Evolutionary conservation across 805 yeast species (phyloP), one percentile per base, ranked within the genome.

Genomic region (Pichia kluyveri): DNA sequence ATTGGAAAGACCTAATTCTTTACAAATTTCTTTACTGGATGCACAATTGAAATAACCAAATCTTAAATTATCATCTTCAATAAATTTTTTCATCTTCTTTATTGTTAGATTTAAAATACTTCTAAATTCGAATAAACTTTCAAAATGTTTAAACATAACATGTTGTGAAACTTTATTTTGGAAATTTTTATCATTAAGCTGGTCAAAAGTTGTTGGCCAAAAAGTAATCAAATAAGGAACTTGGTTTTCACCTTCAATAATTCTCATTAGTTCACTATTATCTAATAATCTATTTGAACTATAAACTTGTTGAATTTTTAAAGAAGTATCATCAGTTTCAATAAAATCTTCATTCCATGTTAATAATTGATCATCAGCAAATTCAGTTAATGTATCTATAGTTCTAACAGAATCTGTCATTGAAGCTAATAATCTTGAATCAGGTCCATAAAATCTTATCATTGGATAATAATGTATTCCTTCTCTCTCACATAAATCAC

Each of bases 401-500:
- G 73, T 75, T 54, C 82, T 70, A 30, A 66, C 66, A 40, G 66
- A 61, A 1, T 69, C 60, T 15, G 68, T 60, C 58, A 68, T 82
- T 30, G 75, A 67, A 9, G 61, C 66, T 55, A 57, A 65, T 56
- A 62, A 58, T 60, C 46, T 76, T 2, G 68, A 69, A 3, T 61
- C 58, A 0, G 88, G 83, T 1, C 79, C 80, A 66, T 84, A 90
- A 9, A 91, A 69, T 47, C 83, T 70, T 38, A 91, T 65, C 19
- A 74, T 68, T 7, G 99, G 99, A 61, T 77, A 90, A n/a, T 69
- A 75, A 18, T 49, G 56, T 48, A 91, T 75, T 4, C 73, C 72
- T 63, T 86, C 86, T 26, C 80, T 69, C 9, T 66, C 70, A 66
- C 99, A 93, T 46, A 93, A 69, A 61, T 91, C 98, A 12, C 96